These are phyloP conservation scores for Pezicula carpinea DNA, from an alignment of 2,329 filamentous ascomycete species.

Conservation along the genomic window DNA sequence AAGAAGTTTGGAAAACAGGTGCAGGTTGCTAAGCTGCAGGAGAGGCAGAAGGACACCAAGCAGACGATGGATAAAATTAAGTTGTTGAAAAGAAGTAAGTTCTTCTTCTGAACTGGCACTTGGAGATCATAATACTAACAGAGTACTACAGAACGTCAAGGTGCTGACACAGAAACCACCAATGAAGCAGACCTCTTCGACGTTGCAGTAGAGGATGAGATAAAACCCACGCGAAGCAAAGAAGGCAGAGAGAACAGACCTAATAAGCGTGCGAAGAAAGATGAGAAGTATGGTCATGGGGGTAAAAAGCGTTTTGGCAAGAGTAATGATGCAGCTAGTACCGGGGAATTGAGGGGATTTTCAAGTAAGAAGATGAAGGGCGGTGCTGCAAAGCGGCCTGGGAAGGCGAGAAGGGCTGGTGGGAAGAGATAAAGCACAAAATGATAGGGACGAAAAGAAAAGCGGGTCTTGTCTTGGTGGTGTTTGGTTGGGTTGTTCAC, in stretches of 20 bases:
- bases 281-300: slow-evolving; percentile 91
- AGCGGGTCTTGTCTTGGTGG: neutral
- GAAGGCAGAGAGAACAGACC: slow-evolving; percentile 36
- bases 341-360: slow-evolving; percentile 75
- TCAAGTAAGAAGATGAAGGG: slow-evolving; percentile 83
- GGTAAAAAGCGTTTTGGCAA: slow-evolving; percentile 92
- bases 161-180: slow-evolving; percentile 50
- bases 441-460: neutral
- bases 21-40: slow-evolving; percentile 91
- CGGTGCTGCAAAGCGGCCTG: slow-evolving; percentile 38
- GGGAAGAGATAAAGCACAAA: slow-evolving; percentile 21
- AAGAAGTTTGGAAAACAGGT: slow-evolving; percentile 99
- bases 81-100: slow-evolving; percentile 88
- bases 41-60: slow-evolving; percentile 86
- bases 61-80: slow-evolving; percentile 96
- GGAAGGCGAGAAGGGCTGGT: slow-evolving; percentile 37
- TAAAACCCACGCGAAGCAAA: slow-evolving; percentile 32
- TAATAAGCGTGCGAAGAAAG: slow-evolving; percentile 89
- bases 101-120: neutral
- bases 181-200: slow-evolving; percentile 89
- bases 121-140: slow-evolving; percentile 20
- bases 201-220: slow-evolving; percentile 66
- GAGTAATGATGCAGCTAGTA: slow-evolving; percentile 83
- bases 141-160: slow-evolving; percentile 68
- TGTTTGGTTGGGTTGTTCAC: neutral